Percentiles rank a stretch among this genome's conserved stretches.
phyloP scores from a whole-genome alignment of 768 basidiomycete species.

The Psilocybe tampanensis region DNA sequence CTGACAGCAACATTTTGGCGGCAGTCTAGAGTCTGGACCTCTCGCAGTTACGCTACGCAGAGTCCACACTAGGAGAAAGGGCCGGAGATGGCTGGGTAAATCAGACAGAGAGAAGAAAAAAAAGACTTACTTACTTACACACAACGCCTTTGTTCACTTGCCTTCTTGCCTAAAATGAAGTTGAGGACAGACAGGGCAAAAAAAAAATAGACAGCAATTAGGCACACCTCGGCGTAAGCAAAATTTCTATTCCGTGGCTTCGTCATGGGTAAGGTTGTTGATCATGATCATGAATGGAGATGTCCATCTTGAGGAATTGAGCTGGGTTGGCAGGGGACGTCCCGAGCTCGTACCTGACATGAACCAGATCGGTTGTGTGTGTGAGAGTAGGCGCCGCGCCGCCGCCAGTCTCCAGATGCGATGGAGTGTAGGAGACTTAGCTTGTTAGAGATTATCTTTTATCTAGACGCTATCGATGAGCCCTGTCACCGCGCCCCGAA shows the following conservation, averaged over 20 bases:
- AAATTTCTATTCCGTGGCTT: background rate
- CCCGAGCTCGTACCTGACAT: background rate
- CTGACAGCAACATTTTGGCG: no score
- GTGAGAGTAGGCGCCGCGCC: slow-evolving; percentile 1
- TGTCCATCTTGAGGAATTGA: background rate
- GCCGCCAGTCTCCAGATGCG: no score
- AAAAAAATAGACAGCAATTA: background rate
- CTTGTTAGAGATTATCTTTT: no score
- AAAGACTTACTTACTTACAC: background rate
- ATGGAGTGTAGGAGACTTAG: no score
- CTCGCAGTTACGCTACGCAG: no score
- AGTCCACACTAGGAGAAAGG: background rate
- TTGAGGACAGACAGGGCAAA: background rate
- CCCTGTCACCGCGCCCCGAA: no score
- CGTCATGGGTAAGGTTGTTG: background rate
- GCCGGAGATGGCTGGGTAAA: background rate
- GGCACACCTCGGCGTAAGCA: background rate
- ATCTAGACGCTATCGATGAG: background rate
- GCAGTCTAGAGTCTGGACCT: no score
- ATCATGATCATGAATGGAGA: background rate
- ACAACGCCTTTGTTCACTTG: no score
- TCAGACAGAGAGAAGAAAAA: background rate
- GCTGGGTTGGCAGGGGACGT: background rate
- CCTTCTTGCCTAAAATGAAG: no score
- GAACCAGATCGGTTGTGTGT: slow-evolving; percentile 7